Evolutionary conservation across 805 yeast genomes (phyloP).

Genomic region (Candida sphagnicola): DNA sequence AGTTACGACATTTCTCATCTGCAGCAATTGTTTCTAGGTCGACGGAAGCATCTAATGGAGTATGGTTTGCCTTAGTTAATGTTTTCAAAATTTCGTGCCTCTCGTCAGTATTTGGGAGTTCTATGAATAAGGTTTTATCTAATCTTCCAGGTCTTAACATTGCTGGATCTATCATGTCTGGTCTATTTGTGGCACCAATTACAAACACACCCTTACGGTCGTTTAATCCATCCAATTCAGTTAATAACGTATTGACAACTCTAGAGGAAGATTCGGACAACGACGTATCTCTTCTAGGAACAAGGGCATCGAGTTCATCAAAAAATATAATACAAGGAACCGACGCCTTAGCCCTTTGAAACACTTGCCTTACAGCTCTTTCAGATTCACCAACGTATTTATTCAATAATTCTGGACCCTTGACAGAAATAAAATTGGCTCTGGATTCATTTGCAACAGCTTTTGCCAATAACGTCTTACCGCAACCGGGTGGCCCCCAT

Average conservation of each 20-base stretch:
- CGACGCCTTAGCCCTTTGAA: constrained; percentile 86
- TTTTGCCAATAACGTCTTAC: constrained; percentile 92
- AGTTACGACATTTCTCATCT: constrained; percentile 80
- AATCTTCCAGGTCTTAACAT: constrained; percentile 96
- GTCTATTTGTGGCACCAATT: constrained; percentile 94
- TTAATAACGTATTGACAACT: constrained; percentile 89
- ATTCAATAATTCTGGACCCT: constrained; percentile 93
- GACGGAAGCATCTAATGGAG: constrained; percentile 68
- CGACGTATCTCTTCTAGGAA: constrained; percentile 87
- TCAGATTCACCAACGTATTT: constrained; percentile 97
- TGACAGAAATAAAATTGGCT: constrained; percentile 92
- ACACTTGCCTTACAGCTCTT: constrained; percentile 89
- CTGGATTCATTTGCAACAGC: constrained; percentile 98
- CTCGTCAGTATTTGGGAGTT: constrained; percentile 76
- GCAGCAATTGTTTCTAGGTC: constrained; percentile 59
- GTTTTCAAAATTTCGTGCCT: constrained; percentile 80
- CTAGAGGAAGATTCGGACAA: constrained; percentile 87
- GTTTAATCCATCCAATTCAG: constrained; percentile 92
- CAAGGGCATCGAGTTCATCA: constrained; percentile 94
- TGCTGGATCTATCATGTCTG: constrained; percentile 97
- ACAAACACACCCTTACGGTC: constrained; percentile 92
- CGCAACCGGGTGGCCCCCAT: constrained; percentile 99
- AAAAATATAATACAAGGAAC: constrained; percentile 93
- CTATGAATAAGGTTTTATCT: constrained; percentile 89
- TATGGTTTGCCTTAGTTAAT: constrained; percentile 61